These are phyloP conservation scores for Hyphopichia pseudoburtonii DNA, from an alignment of 1,139 yeast genomes.

Conservation along the genomic window DNA sequence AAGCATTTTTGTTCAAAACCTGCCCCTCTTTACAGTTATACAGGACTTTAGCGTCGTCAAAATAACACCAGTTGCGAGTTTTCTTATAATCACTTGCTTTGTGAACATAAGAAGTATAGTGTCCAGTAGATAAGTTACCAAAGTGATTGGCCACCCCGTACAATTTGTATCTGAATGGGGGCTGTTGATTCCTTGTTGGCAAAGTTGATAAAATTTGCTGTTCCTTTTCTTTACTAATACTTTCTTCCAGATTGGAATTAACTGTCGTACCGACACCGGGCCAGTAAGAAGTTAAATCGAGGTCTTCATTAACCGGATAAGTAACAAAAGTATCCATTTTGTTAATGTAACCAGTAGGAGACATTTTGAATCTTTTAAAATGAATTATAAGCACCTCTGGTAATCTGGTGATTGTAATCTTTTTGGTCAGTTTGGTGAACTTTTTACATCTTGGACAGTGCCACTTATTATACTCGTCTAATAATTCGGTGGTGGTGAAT, in stretches of 20 bases:
- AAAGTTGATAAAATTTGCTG: conserved; percentile 46
- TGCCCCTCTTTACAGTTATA: conserved; percentile 38
- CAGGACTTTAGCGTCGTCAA: conserved; percentile 68
- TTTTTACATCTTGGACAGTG: conserved; percentile 78
- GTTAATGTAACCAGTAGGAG: conserved; percentile 43
- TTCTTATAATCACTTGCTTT: conserved; percentile 44
- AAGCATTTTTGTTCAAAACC: conserved; percentile 65
- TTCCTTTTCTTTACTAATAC: conserved; percentile 41
- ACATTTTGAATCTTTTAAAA: conserved; percentile 71
- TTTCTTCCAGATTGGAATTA: conserved; percentile 16
- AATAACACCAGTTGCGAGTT: conserved; percentile 65
- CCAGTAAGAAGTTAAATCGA: conserved; percentile 81
- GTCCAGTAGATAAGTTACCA: conserved; percentile 84
- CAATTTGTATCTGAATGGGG: conserved; percentile 77
- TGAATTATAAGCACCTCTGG: conserved; percentile 75
- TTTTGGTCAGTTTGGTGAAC: conserved; percentile 66
- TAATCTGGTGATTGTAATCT: conserved; percentile 65
- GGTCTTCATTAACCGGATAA: conserved; percentile 54
- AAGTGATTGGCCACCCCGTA: conserved; percentile 89
- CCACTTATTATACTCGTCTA: conserved; percentile 89
- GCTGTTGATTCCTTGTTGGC: conserved; percentile 71
- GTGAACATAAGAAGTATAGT: conserved; percentile 82
- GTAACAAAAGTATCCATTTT: conserved; percentile 64
- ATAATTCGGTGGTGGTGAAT: conserved; percentile 63
- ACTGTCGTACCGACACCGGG: conserved; percentile 49